Conservation (phyloP, 1,284 basidiomycete species). For the Tilletia caries region DNA sequence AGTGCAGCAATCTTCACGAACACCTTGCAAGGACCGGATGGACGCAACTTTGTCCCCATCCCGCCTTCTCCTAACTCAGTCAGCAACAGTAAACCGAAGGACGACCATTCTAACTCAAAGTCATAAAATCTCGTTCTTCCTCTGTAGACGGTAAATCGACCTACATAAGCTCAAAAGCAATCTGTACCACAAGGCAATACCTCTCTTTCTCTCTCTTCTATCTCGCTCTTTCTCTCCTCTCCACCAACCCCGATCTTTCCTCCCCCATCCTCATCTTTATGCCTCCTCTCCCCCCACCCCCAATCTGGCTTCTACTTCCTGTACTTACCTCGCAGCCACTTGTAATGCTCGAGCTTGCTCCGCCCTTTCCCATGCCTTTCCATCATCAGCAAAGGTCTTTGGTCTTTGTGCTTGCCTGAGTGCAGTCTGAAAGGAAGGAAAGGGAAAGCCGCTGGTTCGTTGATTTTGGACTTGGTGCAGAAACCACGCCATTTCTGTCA, state of each 20-base stretch:
- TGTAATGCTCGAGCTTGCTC: slow-evolving; percentile 15
- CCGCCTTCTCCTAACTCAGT: too few relatives aligned
- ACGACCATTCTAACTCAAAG: neutral
- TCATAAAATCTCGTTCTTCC: neutral
- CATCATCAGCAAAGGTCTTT: neutral
- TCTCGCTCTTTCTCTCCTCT: neutral
- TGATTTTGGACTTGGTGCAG: too few relatives aligned
- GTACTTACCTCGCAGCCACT: slow-evolving; percentile 12
- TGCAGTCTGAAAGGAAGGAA: too few relatives aligned
- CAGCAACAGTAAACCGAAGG: neutral
- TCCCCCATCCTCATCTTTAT: neutral
- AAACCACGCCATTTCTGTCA: too few relatives aligned
- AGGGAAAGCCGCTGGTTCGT: too few relatives aligned
- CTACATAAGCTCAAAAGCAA: slow-evolving; percentile 8
- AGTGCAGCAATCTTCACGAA: neutral
- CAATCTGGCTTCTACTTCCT: neutral
- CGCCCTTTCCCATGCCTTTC: neutral
- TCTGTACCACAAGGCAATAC: slow-evolving; percentile 13
- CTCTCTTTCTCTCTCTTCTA: neutral
- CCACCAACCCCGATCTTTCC: neutral
- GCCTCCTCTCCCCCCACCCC: neutral
- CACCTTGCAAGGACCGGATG: neutral
- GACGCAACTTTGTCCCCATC: neutral
- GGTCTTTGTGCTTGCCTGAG: too few relatives aligned
- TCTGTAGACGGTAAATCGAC: slow-evolving; percentile 4